phyloP scores from a whole-genome alignment of 2,329 filamentous ascomycete species.

The Parastagonospora nodorum region DNA sequence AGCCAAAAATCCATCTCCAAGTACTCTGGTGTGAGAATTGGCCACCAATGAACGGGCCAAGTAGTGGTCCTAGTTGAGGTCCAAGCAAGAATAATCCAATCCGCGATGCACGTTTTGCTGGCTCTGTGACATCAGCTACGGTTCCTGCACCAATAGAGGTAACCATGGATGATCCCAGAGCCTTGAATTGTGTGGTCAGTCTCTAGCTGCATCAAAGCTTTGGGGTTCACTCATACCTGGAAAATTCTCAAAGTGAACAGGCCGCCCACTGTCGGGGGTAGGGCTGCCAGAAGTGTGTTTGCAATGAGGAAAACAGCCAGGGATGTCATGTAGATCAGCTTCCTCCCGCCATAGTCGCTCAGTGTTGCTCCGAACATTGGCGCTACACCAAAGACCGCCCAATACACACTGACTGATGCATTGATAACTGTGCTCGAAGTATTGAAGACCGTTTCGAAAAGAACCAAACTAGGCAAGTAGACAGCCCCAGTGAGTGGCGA shows the following conservation, averaged over 20 bases:
- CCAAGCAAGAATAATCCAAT: conserved; percentile 49
- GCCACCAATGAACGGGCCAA: conserved; percentile 49
- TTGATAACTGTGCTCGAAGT: conserved; percentile 44
- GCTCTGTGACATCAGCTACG: conserved; percentile 46
- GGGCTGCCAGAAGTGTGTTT: conserved; percentile 42
- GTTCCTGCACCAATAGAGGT: conserved; percentile 48
- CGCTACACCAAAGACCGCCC: conserved; percentile 47
- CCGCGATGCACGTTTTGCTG: conserved; percentile 40
- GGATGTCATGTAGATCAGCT: conserved; percentile 46
- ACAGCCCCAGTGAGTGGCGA: conserved; percentile 48
- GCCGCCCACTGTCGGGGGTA: conserved; percentile 43
- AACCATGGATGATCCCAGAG: conserved; percentile 47
- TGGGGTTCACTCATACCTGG: conserved; percentile 23
- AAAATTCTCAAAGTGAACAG: conserved; percentile 46
- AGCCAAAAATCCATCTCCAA: conserved; percentile 52
- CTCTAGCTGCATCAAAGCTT: no score
- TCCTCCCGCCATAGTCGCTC: conserved; percentile 44
- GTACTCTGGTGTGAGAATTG: conserved; percentile 33
- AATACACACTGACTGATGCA: conserved; percentile 49
- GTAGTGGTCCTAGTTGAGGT: conserved; percentile 47
- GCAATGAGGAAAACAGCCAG: conserved; percentile 42
- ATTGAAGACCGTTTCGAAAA: conserved; percentile 41
- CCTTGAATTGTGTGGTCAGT: conserved; percentile 1
- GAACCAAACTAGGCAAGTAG: conserved; percentile 47
- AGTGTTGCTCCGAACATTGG: conserved; percentile 46